phyloP scores from a whole-genome alignment of 139 green algal genomes.

The Coelastrella sp. region DNA sequence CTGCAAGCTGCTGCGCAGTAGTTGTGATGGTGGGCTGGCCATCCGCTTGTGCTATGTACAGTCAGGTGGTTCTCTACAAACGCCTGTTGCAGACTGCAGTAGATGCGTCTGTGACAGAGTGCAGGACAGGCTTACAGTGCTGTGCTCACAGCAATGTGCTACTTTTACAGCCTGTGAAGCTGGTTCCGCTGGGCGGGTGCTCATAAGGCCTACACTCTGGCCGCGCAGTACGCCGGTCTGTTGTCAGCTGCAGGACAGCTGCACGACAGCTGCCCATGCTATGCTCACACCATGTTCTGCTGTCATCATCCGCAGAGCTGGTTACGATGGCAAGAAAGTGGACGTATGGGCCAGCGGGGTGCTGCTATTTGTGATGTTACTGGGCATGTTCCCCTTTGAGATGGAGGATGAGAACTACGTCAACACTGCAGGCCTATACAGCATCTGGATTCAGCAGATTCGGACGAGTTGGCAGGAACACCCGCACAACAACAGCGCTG shows the following conservation, averaged over 20 bases:
- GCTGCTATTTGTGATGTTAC: slow-evolving; percentile 78
- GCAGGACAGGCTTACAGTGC: no score
- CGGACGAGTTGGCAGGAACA: slow-evolving; percentile 70
- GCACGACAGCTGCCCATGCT: no score
- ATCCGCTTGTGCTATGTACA: no score
- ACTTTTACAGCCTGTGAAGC: no score
- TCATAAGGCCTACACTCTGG: no score
- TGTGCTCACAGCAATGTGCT: no score
- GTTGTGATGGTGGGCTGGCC: no score
- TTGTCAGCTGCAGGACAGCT: background rate
- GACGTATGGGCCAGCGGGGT: slow-evolving; percentile 75
- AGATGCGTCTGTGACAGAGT: no score
- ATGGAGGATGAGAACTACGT: slow-evolving; percentile 76
- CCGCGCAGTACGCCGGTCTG: background rate
- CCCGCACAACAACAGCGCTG: slow-evolving; percentile 61
- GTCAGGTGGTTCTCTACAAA: no score
- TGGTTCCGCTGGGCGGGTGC: no score
- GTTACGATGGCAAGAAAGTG: slow-evolving; percentile 68
- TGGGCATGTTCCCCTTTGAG: slow-evolving; percentile 77
- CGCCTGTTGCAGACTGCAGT: no score
- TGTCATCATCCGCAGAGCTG: slow-evolving; percentile 42
- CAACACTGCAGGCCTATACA: slow-evolving; percentile 66
- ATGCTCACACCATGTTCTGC: background rate
- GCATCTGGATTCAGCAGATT: slow-evolving; percentile 73
- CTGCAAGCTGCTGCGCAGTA: no score